These are phyloP conservation scores for Madurella fahalii DNA, from an alignment of 2,329 filamentous ascomycete genomes.

Conservation along the genomic window DNA sequence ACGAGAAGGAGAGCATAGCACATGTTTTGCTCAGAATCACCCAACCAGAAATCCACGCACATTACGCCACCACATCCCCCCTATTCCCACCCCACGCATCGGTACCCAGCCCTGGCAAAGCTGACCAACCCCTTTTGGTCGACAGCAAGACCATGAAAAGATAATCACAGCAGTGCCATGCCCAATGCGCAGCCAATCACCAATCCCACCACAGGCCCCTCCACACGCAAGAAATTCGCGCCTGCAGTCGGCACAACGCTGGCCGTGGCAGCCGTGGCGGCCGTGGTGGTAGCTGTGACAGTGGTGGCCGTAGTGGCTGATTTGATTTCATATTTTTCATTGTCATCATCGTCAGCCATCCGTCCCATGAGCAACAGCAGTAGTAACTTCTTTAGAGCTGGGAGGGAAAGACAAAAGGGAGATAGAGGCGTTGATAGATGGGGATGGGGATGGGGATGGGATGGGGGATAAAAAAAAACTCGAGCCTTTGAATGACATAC, in stretches of 20 bases:
- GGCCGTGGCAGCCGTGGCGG: not conserved
- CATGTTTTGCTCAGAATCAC: not conserved
- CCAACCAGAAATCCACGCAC: not conserved
- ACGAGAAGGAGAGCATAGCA: not conserved
- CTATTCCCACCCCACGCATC: too few species aligned
- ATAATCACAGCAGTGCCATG: constrained; percentile 20
- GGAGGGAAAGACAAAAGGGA: too few species aligned
- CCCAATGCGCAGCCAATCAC: constrained; percentile 19
- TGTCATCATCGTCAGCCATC: too few species aligned
- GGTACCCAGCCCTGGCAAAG: not conserved
- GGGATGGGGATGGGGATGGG: too few species aligned
- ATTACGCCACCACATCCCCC: not conserved
- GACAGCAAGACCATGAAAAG: too few species aligned
- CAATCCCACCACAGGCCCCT: constrained; percentile 19
- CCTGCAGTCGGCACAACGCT: constrained; percentile 21
- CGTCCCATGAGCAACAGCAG: too few species aligned
- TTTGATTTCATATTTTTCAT: too few species aligned
- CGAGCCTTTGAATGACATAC: too few species aligned
- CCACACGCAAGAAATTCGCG: constrained; percentile 3
- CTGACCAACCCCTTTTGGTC: not conserved
- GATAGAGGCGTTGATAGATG: too few species aligned
- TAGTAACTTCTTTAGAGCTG: too few species aligned
- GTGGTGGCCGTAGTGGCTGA: not conserved
- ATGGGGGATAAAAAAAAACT: too few species aligned
- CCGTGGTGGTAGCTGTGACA: not conserved